Base-by-base conservation (phyloP, 225 moss, liverwort and hornwort genomes). In the Lunularia cruciata region DNA sequence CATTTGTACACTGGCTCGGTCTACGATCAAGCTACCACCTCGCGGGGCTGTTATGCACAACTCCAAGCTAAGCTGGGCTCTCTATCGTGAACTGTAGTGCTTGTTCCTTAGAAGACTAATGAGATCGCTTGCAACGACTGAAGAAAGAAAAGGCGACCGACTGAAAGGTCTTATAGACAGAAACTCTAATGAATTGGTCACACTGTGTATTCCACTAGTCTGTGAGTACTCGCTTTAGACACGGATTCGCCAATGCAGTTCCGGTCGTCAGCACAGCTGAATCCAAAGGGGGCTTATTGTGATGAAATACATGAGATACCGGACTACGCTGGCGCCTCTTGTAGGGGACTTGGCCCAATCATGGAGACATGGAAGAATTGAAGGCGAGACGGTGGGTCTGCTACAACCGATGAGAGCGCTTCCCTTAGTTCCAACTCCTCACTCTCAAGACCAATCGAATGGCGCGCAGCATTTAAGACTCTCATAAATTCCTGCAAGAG, bases 401-500 rank as follows among this genome's bases (percentile, higher is more conserved):
- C 30, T 30, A 30, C n/a, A 27, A 55, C 8, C 31, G 8, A 54
- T 28, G 27, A n/a, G n/a, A n/a, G n/a, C n/a, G 54, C 15, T 57
- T 57, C 31, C 4, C 16, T 32, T 6, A 4, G 3, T 15, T 30
- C 31, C 13, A 10, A 5, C 8, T 14, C 20, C 54, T 28, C 20
- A 28, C 54, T 54, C 54, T n/a, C n/a, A n/a, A 54, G 27, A 54
- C 4, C 54, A 8, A 28, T 54, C 0, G 26, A 54, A 28, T 54
- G 56, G 15, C 56, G 56, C 56, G 31, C 56, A 57, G 56, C 56
- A 57, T 57, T 57, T 31, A 57, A 57, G 2, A 18, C 56, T 57
- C 2, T 14, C 2, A 32, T 57, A 30, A 57, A 57, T 33, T 3
- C 54, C 14, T 57, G 19, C 56, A 2, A 23, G 31, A 2, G 56